phyloP scores from a whole-genome alignment of 345 rosid species.

The Erucastrum elatum region DNA sequence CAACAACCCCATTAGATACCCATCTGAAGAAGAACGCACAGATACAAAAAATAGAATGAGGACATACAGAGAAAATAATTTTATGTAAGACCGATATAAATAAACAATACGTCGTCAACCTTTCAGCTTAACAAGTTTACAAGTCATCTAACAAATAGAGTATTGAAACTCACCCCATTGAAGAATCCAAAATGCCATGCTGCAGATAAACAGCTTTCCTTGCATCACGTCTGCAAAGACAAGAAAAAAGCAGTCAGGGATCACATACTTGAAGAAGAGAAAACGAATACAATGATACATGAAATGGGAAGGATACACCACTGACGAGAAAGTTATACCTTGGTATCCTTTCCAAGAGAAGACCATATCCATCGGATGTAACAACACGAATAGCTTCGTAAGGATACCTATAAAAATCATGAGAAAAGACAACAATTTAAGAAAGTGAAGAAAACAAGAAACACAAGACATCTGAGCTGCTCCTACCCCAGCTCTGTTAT shows the following conservation, averaged over 20 bases:
- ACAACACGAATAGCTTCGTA: conserved; percentile 89
- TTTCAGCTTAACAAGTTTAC: not conserved
- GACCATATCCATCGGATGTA: conserved; percentile 93
- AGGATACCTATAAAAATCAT: conserved; percentile 55
- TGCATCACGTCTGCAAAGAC: conserved; percentile 74
- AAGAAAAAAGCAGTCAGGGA: conserved; percentile 12
- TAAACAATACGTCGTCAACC: not conserved
- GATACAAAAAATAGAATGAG: not conserved
- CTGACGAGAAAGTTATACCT: conserved; percentile 50
- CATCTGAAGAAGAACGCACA: conserved; percentile 52
- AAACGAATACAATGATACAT: not conserved
- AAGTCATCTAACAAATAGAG: conserved; percentile 8
- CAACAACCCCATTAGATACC: conserved; percentile 96
- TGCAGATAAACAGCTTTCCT: conserved; percentile 85
- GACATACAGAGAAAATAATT: not conserved
- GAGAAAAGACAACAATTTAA: no score
- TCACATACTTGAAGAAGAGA: not conserved
- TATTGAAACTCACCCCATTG: conserved; percentile 91
- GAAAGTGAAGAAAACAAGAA: no score
- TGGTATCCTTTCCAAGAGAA: conserved; percentile 93
- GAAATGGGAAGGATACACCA: conserved; percentile 2
- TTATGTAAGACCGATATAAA: not conserved
- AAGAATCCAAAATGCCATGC: conserved; percentile 92
- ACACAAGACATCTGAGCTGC: conserved; percentile 13
- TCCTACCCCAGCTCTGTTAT: conserved; percentile 94